Base-by-base conservation (phyloP, 2,329 filamentous ascomycete species). In the Bipolaris zeicola region DNA sequence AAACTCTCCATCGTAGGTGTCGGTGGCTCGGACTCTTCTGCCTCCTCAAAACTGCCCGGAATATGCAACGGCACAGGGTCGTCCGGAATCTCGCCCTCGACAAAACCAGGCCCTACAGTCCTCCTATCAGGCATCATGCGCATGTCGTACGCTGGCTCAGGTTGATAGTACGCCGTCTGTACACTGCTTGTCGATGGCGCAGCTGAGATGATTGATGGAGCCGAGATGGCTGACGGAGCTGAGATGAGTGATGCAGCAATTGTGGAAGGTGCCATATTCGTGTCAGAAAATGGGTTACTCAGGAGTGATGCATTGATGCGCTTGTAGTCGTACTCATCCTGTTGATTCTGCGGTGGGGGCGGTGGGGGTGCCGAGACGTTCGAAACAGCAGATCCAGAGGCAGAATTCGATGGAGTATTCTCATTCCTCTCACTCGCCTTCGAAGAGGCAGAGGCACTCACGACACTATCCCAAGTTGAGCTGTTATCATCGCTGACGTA, bases 31-130 rank as follows among this genome's bases (percentile, higher is more conserved):
- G 49, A 28, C 1, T 52, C 51, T 7, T 58, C 77, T 41, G 72
- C 59, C 6, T 79, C 78, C 39, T 79, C 72, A 58, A 89, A 92
- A 8, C 82, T 78, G 18, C 88, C 89, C 22, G 88, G 87, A 73
- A 89, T 84, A 54, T 84, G 81, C 41, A 80, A 69, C 13, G 84
- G 83, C 65, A 88, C 87, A 3, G 86, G 83, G 3, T 87, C 87
- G 16, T 79, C 78, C 50, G 65, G 61, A 59, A 65, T 44, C 62
- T 75, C 64, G 53, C 62, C 64, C 57, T 73, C 73, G 14, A 79
- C 71, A 59, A 77, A 77, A 16, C 73, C 75, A 24, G 55, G 64
- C 51, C 62, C 71, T 57, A 63, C 72, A 11, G 57, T 42, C 1
- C 52, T 57, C 5, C 58, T 50, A n/a, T 53, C 31, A 16, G 53